Evolutionary conservation across 164 flowering plant species (phyloP).

Genomic region (Taxillus chinensis): DNA sequence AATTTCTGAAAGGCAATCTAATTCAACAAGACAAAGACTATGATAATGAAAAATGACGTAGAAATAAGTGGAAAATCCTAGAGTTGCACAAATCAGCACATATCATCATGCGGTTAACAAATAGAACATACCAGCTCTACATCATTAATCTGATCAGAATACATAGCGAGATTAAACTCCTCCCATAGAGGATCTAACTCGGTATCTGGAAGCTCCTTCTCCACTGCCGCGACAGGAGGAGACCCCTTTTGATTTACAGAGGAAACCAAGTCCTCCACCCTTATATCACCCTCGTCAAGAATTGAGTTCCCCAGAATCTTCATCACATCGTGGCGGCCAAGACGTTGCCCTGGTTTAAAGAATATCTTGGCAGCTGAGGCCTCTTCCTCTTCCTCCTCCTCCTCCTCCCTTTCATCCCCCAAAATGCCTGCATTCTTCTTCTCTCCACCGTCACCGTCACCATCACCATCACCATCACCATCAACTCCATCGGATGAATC

Average conservation of each 20-base stretch:
- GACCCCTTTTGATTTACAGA: not conserved
- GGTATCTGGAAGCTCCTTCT: conserved; percentile 24
- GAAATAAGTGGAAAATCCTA: not conserved
- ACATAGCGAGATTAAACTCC: conserved; percentile 29
- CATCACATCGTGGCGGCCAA: conserved; percentile 7
- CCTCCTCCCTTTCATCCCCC: not conserved
- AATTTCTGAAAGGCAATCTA: not conserved
- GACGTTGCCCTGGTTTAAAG: conserved; percentile 9
- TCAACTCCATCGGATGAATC: not conserved
- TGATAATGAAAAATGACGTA: not conserved
- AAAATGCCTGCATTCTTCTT: not conserved
- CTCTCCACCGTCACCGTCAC: not conserved
- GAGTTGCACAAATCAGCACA: not conserved
- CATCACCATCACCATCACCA: not conserved
- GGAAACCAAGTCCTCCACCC: conserved; percentile 11
- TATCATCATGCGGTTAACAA: conserved; percentile 6
- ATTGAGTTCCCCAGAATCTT: conserved; percentile 33
- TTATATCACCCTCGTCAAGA: conserved; percentile 13
- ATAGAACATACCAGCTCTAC: conserved; percentile 15
- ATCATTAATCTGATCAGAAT: conserved; percentile 19
- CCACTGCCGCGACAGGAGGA: conserved; percentile 2
- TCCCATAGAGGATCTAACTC: conserved; percentile 34
- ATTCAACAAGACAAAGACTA: not conserved
- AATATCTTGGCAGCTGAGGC: conserved; percentile 4
- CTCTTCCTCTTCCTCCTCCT: conserved; percentile 4